Base-by-base conservation (phyloP, 1,284 basidiomycete species). In the Xerocomus minutiporus region DNA sequence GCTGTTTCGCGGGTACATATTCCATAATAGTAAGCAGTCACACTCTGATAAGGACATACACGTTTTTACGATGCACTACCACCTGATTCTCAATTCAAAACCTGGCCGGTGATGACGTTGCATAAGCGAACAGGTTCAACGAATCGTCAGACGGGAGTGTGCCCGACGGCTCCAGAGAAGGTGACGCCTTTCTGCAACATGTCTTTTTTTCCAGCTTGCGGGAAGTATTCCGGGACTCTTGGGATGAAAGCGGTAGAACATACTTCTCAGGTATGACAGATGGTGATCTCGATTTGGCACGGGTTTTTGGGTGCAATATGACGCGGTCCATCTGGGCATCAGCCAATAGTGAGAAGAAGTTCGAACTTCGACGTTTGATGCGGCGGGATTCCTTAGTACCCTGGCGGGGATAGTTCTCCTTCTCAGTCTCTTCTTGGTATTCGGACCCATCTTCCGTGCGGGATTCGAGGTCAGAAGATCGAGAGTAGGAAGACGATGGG, bases 111-210 rank as follows among this genome's bases (percentile, higher is more conserved):
- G 72, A 71, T 43, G 65, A 66, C 35, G 65, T 66, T 32, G 61
- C 46, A 57, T 70, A 74, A 12, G 75, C 72, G 61, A 82, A 81
- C 51, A 82, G 62, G 62, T 82, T 70, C 55, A 82, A 62, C 8
- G 70, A 72, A 57, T 82, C 80, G 51, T 82, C 80, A 13, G 80
- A 82, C 39, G 68, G 66, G 13, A 52, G 45, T 25, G 25, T 45
- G 11, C 17, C 15, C 23, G 48, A 41, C 8, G 63, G 52, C 45
- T 48, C 43, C 61, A 57, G 35, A 47, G 32, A 51, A 42, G 43
- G 46, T 0, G 25, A 48, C 23, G 35, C 43, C 36, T 26, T 54
- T 47, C 48, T 58, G 29, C 13, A 40, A 28, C 25, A 39, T 31
- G 34, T 15, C 31, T 53, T 52, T n/a, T 49, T 55, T 49, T 49